Evolutionary conservation across 768 basidiomycete genomes (phyloP), one percentile per base, ranked within the genome.

Genomic region (Ramaria rubella): DNA sequence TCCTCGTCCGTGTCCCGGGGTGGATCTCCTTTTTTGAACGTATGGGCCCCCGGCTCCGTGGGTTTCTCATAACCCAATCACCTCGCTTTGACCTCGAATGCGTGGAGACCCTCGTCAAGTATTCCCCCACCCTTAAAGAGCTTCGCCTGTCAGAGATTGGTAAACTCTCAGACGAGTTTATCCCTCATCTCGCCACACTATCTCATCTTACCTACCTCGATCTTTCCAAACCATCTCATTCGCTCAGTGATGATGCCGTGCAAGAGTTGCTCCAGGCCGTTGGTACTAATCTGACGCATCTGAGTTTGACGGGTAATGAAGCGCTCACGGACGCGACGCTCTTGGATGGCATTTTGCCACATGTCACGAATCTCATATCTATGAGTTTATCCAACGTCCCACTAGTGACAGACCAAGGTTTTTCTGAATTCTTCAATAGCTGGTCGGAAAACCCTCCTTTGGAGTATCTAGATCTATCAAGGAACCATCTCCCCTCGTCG

Each of bases 101-200:
- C 64, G 70, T 88, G 55, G 65, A 74, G 12, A 66, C 77, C 0
- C 79, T 96, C 23, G 77, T 84, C 26, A 52, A 72, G 30, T 61
- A 72, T 53, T 81, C 77, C 52, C 72, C 78, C 23, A 77, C 79
- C 49, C 72, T 98, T 17, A 77, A 69, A n/a, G 82, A 85, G 48
- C 79, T 99, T 1, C 80, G 89, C 2, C 73, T 99, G 36, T 81
- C 82, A 59, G 90, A 94, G 65, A 69, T 97, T 30, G 91, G 86
- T 6, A 71, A 80, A 59, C 68, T 98, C 56, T 69, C 75, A 52
- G 86, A 92, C 61, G 73, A 70, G 2, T 92, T 87, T 65, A 70
- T 90, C 3, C 70, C 70, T 5, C 70, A 75, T 31, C 69, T 96
- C 24, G 67, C 72, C 34, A 82, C 48, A 82, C 87, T 23, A 2